Conservation (phyloP, 1,139 yeast species). For the Hansenula anomala region DNA sequence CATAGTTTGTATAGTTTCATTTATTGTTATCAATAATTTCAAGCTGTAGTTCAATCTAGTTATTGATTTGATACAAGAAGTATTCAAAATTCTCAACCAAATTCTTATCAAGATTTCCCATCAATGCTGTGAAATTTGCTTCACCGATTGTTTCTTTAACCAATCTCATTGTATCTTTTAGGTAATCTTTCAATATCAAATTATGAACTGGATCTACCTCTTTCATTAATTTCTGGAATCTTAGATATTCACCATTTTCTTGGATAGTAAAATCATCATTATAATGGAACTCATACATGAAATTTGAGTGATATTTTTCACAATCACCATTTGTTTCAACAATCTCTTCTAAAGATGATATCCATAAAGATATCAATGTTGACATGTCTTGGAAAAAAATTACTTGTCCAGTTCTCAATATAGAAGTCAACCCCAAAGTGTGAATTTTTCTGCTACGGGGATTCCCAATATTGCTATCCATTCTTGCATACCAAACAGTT, state of each 20-base stretch:
- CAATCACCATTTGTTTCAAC: constrained; percentile 63
- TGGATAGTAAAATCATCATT: constrained; percentile 36
- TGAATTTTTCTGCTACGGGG: constrained; percentile 65
- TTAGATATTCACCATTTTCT: constrained; percentile 53
- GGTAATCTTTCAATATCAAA: constrained; percentile 38
- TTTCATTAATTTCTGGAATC: constrained; percentile 45
- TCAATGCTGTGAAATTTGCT: constrained; percentile 22
- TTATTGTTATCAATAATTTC: no score
- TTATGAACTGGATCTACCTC: constrained; percentile 54
- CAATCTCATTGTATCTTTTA: constrained; percentile 26
- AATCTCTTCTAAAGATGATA: constrained; percentile 67
- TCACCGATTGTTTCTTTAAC: constrained; percentile 27
- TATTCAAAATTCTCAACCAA: constrained; percentile 29
- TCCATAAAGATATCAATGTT: constrained; percentile 46
- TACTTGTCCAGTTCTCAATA: constrained; percentile 31
- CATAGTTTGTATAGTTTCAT: no score
- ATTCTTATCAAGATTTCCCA: constrained; percentile 22
- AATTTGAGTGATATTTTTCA: constrained; percentile 56
- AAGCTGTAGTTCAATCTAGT: no score
- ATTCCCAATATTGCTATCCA: constrained; percentile 49
- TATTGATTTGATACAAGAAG: constrained; percentile 18
- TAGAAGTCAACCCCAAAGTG: constrained; percentile 52
- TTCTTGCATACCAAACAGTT: constrained; percentile 32
- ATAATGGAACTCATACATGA: constrained; percentile 39
- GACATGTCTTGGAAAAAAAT: constrained; percentile 27